Evolutionary conservation across 257 asterid species (phyloP).

Genomic region (Phtheirospermum japonicum): DNA sequence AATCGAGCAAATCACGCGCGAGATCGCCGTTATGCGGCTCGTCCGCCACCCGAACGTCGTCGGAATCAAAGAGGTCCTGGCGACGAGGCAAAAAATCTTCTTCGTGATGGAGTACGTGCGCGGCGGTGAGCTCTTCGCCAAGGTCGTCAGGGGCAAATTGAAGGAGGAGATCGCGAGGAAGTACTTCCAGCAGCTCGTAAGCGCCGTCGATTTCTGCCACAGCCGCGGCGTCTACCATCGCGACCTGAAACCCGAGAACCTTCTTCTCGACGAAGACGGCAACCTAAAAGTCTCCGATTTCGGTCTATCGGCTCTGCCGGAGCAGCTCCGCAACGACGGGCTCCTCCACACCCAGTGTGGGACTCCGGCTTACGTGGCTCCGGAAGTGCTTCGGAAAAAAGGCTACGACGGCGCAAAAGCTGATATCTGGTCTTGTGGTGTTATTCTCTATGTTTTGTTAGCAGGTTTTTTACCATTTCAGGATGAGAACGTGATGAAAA

Average conservation of each 20-base stretch:
- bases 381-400: conserved; percentile 64
- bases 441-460: conserved; percentile 60
- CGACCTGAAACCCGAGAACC: conserved; percentile 75
- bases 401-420: conserved; percentile 80
- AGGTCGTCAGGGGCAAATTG: conserved; percentile 50
- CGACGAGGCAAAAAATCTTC: conserved; percentile 70
- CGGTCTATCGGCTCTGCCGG: conserved; percentile 77
- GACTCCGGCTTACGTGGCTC: conserved; percentile 83
- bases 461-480: conserved; percentile 77
- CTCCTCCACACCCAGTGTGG: conserved; percentile 82
- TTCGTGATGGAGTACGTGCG: conserved; percentile 68
- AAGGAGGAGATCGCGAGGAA: conserved; percentile 53
- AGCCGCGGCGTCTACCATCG: conserved; percentile 84
- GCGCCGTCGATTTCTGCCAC: conserved; percentile 81
- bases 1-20: conserved; percentile 69
- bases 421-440: conserved; percentile 94
- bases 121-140: conserved; percentile 83
- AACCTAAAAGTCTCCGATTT: conserved; percentile 73
- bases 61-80: conserved; percentile 74
- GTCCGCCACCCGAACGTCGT: conserved; percentile 83
- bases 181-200: conserved; percentile 73
- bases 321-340: conserved; percentile 58
- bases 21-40: conserved; percentile 67
- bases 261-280: conserved; percentile 66
- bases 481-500: conserved; percentile 65